Conservation (phyloP, 1,139 yeast genomes). For the Yamadazyma epiphylla region DNA sequence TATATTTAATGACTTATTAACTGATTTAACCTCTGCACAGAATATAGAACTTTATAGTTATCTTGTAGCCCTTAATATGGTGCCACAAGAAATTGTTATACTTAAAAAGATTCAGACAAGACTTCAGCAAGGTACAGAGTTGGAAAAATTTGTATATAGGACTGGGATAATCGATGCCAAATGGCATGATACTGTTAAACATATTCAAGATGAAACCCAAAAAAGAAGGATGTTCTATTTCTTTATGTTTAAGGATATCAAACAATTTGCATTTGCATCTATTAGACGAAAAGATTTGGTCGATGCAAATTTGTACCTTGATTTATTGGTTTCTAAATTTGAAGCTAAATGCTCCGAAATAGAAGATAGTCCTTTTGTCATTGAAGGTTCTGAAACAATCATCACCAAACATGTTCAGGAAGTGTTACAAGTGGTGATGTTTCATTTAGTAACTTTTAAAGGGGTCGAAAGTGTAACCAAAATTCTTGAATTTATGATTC, state of each 20-base stretch:
- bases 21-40: slow-evolving; percentile 16
- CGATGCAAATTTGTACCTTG: slow-evolving; percentile 31
- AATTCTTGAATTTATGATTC: slow-evolving; percentile 31
- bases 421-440: slow-evolving; percentile 25
- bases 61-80: slow-evolving; percentile 32
- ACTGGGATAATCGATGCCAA: slow-evolving; percentile 36
- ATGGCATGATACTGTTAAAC: slow-evolving; percentile 32
- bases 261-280: slow-evolving; percentile 19
- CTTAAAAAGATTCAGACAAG: slow-evolving; percentile 20
- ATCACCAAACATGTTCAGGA: slow-evolving; percentile 22
- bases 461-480: slow-evolving; percentile 31
- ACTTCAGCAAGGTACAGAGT: slow-evolving; percentile 25
- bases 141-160: slow-evolving; percentile 30
- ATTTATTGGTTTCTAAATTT: slow-evolving; percentile 33
- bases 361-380: slow-evolving; percentile 8
- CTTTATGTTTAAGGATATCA: slow-evolving; percentile 26
- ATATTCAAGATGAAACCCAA: slow-evolving; percentile 15
- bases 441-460: slow-evolving; percentile 36
- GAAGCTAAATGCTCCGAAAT: slow-evolving; percentile 21
- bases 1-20: slow-evolving; percentile 19
- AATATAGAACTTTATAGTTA: slow-evolving; percentile 28
- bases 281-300: slow-evolving; percentile 27
- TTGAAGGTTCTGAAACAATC: slow-evolving; percentile 13
- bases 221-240: slow-evolving; percentile 27
- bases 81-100: slow-evolving; percentile 15